Evolutionary conservation across 1,284 basidiomycete species (phyloP).

Genomic region (Schizopora paradoxa): DNA sequence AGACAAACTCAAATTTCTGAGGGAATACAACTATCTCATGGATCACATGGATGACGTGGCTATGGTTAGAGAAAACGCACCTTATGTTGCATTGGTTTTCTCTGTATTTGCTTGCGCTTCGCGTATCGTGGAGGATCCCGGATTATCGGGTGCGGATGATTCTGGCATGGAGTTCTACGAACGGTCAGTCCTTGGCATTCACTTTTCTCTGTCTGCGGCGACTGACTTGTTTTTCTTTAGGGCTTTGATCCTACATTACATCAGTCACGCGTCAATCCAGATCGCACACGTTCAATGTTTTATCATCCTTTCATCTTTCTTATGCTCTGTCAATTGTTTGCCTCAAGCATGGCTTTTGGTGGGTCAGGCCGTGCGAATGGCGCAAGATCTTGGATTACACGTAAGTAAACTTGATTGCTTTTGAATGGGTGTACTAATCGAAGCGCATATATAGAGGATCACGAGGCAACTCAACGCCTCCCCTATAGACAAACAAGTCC

Average conservation of each 20-base stretch:
- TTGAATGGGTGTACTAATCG: conserved; percentile 19
- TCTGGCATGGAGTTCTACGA: conserved; percentile 83
- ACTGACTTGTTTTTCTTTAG: conserved; percentile 35
- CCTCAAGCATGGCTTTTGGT: conserved; percentile 88
- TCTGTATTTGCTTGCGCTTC: conserved; percentile 82
- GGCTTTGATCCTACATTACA: conserved; percentile 83
- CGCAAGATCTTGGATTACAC: conserved; percentile 85
- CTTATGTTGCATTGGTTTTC: conserved; percentile 76
- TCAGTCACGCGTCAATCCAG: conserved; percentile 77
- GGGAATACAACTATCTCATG: conserved; percentile 69
- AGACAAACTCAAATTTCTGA: conserved; percentile 76
- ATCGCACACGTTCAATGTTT: conserved; percentile 84
- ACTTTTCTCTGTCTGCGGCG: conserved; percentile 21
- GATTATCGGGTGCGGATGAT: conserved; percentile 61
- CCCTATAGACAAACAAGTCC: conserved; percentile 80
- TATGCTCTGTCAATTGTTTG: conserved; percentile 85
- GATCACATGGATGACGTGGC: conserved; percentile 50
- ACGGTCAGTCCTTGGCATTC: conserved; percentile 45
- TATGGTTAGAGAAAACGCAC: conserved; percentile 52
- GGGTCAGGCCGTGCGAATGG: conserved; percentile 81
- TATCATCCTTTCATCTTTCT: conserved; percentile 80
- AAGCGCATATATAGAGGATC: conserved; percentile 54
- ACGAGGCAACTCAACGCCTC: conserved; percentile 66
- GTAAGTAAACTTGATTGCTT: conserved; percentile 42
- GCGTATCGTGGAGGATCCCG: conserved; percentile 67